These are phyloP conservation scores for Flagelloscypha sp. DNA, from an alignment of 768 basidiomycete species.

Conservation along the genomic window DNA sequence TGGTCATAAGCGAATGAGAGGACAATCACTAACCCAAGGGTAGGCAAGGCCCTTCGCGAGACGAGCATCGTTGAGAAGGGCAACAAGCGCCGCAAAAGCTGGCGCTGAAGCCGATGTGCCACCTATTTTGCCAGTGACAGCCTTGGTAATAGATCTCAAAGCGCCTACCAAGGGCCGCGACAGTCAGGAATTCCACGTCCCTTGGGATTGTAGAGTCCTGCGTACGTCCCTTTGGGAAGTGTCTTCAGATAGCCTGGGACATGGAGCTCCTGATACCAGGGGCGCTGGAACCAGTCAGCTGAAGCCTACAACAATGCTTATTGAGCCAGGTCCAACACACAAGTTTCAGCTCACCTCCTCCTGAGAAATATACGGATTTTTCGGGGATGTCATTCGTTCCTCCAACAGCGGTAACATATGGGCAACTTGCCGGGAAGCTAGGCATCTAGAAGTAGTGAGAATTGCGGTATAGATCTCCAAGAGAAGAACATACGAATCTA, in stretches of 20 bases:
- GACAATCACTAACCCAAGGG: too few relatives aligned
- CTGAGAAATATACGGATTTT: slow-evolving; percentile 50
- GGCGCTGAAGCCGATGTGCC: slow-evolving; percentile 22
- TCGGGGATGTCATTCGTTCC: slow-evolving; percentile 57
- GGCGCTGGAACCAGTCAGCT: too few relatives aligned
- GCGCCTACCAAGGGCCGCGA: too few relatives aligned
- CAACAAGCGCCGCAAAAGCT: slow-evolving; percentile 20
- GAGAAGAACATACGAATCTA: slow-evolving; percentile 52
- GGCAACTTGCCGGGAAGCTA: slow-evolving; percentile 36
- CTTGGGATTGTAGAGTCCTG: slow-evolving; percentile 48
- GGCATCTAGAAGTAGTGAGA: slow-evolving; percentile 8
- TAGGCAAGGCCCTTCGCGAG: slow-evolving; percentile 13
- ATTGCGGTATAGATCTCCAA: slow-evolving; percentile 30
- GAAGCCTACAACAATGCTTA: too few relatives aligned
- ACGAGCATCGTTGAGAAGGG: slow-evolving; percentile 23
- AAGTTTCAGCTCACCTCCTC: too few relatives aligned
- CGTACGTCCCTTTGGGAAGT: slow-evolving; percentile 40
- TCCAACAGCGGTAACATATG: slow-evolving; percentile 49
- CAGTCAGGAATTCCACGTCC: too few relatives aligned
- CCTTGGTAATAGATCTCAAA: too few relatives aligned
- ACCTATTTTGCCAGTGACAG: slow-evolving; percentile 11
- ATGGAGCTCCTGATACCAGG: slow-evolving; percentile 41
- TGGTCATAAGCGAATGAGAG: too few relatives aligned
- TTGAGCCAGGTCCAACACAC: too few relatives aligned
- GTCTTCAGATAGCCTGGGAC: slow-evolving; percentile 36